phyloP scores from a whole-genome alignment of 2,329 filamentous ascomycete species.

The Diaporthe australafricana region DNA sequence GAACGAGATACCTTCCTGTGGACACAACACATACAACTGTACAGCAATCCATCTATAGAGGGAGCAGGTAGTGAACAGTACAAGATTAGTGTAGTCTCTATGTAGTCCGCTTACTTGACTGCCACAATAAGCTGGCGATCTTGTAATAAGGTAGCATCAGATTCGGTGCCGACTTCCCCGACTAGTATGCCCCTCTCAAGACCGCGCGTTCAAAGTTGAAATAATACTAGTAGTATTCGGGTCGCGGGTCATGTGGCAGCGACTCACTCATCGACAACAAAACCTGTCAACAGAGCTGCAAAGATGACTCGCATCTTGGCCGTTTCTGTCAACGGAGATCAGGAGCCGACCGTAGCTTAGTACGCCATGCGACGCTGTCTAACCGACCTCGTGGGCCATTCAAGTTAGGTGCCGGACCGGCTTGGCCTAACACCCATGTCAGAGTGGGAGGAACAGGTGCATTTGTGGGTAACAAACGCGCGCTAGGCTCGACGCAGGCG shows the following conservation, averaged over 20 bases:
- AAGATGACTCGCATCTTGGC: slow-evolving; percentile 19
- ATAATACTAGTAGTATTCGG: not conserved
- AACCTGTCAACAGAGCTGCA: slow-evolving; percentile 1
- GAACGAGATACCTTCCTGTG: slow-evolving; percentile 42
- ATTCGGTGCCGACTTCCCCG: slow-evolving; percentile 13
- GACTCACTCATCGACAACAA: not conserved
- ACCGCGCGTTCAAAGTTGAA: not conserved
- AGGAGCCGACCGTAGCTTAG: not conserved
- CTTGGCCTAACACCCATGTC: slow-evolving; percentile 15
- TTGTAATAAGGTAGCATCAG: not conserved
- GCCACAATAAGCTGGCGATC: not conserved
- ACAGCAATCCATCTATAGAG: slow-evolving; percentile 47
- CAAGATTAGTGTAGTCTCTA: not conserved
- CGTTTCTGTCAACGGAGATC: slow-evolving; percentile 25
- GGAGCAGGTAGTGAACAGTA: not conserved
- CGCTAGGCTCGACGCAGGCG: not conserved
- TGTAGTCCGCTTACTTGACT: not conserved
- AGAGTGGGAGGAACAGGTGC: not conserved
- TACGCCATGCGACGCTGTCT: slow-evolving; percentile 14
- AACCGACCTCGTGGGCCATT: not conserved
- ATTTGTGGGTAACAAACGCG: not conserved
- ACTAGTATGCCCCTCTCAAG: not conserved
- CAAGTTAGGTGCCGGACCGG: not conserved
- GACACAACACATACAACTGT: slow-evolving; percentile 50
- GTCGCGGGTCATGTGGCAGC: not conserved